Conservation (phyloP, 495 filamentous ascomycete genomes). For the Penicillium paradoxum region DNA sequence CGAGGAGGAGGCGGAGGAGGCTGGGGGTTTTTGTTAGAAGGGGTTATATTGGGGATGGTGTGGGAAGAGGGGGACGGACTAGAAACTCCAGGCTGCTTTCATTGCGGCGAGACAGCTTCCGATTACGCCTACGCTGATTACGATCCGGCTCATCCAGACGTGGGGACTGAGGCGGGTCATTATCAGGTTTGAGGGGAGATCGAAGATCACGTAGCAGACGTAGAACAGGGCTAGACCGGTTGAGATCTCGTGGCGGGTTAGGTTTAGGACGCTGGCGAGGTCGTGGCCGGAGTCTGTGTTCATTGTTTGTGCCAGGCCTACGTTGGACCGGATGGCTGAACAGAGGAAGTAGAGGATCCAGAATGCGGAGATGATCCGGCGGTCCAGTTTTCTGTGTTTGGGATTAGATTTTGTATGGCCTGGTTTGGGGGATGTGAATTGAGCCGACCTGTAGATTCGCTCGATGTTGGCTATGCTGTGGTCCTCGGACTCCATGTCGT, state of each 20-base stretch:
- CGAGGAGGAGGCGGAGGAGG: constrained; percentile 77
- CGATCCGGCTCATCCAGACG: constrained; percentile 91
- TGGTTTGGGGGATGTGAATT: not conserved
- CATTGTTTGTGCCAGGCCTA: constrained; percentile 89
- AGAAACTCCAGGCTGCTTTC: constrained; percentile 77
- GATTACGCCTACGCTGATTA: constrained; percentile 78
- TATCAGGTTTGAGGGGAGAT: constrained; percentile 82
- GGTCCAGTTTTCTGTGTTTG: constrained; percentile 61
- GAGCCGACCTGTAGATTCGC: constrained; percentile 36
- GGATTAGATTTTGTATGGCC: not conserved
- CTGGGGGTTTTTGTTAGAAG: constrained; percentile 31
- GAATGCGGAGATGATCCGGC: constrained; percentile 82
- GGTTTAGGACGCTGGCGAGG: constrained; percentile 57
- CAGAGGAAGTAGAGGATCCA: constrained; percentile 93
- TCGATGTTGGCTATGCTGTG: constrained; percentile 35
- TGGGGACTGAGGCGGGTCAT: constrained; percentile 83
- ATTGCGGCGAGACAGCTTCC: constrained; percentile 79
- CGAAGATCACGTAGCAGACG: constrained; percentile 84
- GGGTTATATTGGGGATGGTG: not conserved
- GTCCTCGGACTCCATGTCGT: constrained; percentile 26
- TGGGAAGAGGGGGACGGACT: constrained; percentile 45
- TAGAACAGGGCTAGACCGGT: constrained; percentile 84
- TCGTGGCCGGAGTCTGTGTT: constrained; percentile 64
- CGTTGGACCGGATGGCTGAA: constrained; percentile 86
- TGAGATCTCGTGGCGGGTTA: constrained; percentile 70